Evolutionary conservation across 805 yeast species (phyloP).

Genomic region (Monosporozyma unispora): DNA sequence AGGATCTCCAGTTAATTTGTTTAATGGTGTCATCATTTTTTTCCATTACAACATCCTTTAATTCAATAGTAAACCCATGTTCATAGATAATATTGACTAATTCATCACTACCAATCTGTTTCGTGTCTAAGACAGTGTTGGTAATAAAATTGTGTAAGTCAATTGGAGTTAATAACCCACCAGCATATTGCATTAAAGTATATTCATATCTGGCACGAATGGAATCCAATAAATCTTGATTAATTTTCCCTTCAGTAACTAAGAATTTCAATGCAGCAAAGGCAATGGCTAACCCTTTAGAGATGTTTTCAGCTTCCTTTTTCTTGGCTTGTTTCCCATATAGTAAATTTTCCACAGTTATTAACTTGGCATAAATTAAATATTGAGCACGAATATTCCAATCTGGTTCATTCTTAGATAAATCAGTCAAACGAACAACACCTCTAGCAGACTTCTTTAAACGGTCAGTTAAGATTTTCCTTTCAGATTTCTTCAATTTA

Average conservation of each 20-base stretch:
- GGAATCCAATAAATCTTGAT: constrained; percentile 14
- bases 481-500: constrained; percentile 26
- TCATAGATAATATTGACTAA: constrained; percentile 33
- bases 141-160: constrained; percentile 21
- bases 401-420: constrained; percentile 35
- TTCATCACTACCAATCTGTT: constrained; percentile 20
- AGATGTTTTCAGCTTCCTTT: constrained; percentile 17
- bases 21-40: constrained; percentile 31
- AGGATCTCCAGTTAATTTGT: constrained; percentile 48
- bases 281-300: constrained; percentile 17
- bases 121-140: constrained; percentile 9
- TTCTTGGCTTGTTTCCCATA: constrained; percentile 21
- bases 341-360: constrained; percentile 36
- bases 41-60: constrained; percentile 7
- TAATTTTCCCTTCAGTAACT: constrained; percentile 10
- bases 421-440: constrained; percentile 35
- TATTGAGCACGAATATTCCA: constrained; percentile 31
- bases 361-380: constrained; percentile 38
- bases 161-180: constrained; percentile 13
- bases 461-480: constrained; percentile 50
- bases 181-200: constrained; percentile 23
- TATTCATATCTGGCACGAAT: constrained; percentile 23
- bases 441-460: constrained; percentile 52
- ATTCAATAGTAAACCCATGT: constrained; percentile 19
- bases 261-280: constrained; percentile 21